Percentiles rank a stretch among this genome's conserved stretches.
phyloP scores from a whole-genome alignment of 768 basidiomycete species.

The Polyporus arcularius region DNA sequence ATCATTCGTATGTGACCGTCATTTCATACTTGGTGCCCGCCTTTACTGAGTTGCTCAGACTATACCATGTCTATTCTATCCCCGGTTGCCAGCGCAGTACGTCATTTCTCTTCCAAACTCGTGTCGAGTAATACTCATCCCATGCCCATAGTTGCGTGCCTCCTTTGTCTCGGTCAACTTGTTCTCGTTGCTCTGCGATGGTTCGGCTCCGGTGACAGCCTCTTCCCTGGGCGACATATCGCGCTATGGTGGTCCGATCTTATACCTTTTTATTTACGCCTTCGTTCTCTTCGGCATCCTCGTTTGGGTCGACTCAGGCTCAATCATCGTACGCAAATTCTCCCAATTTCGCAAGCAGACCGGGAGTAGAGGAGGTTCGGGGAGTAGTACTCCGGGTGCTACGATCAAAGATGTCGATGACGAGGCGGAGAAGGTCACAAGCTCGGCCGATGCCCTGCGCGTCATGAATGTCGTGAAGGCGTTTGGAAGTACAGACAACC shows the following conservation, averaged over 20 bases:
- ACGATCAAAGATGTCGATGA: conserved; percentile 49
- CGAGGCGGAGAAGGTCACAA: conserved; percentile 50
- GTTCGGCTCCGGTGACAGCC: conserved; percentile 45
- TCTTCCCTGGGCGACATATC: conserved; percentile 53
- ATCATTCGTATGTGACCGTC: conserved; percentile 48
- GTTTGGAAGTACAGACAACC: conserved; percentile 43
- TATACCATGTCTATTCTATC: conserved; percentile 68
- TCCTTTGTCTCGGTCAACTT: conserved; percentile 76
- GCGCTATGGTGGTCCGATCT: conserved; percentile 73
- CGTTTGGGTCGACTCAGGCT: conserved; percentile 74
- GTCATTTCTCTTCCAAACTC: conserved; percentile 27
- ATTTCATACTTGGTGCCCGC: background rate
- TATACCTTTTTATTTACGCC: conserved; percentile 66
- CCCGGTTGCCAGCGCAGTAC: conserved; percentile 68
- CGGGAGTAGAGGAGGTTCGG: conserved; percentile 7
- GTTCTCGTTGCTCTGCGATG: conserved; percentile 72
- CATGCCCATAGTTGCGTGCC: conserved; percentile 51
- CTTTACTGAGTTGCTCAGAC: conserved; percentile 35
- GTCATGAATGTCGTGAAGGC: conserved; percentile 65
- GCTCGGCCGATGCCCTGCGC: conserved; percentile 58
- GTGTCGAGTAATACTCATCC: background rate
- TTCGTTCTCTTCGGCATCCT: conserved; percentile 62
- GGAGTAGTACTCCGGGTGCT: background rate
- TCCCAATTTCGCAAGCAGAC: conserved; percentile 10
- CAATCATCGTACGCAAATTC: conserved; percentile 42